Base-by-base conservation (phyloP, 2,329 filamentous ascomycete genomes). In the Aspergillus fructus region DNA sequence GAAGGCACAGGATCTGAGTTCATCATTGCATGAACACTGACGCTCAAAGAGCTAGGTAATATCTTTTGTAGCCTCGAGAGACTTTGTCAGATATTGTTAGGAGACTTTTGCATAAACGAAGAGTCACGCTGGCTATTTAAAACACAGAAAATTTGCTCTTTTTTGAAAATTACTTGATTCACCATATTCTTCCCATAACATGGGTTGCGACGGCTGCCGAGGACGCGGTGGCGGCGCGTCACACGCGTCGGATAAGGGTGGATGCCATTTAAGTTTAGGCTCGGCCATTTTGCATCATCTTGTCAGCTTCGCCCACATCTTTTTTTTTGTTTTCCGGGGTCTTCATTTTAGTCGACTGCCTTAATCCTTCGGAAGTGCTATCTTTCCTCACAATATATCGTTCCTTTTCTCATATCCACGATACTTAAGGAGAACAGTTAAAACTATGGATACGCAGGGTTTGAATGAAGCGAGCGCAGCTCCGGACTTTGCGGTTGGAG, bases 1-100 rank as follows among this genome's bases (percentile, higher is more conserved):
- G 93, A 96, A 4, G 91, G 91, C 59, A 94, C 86, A 42, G 84
- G 83, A 50, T 89, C 86, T 37, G 66, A 58, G 33, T 68, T 66
- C 67, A 69, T 63, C 49, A 63, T 63, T 61, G 42, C 19, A 46
- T 45, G 41, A 5, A 48, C 17, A 24, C 15, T 30, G 33, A 19
- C 21, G 7, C 34, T 41, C 27, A n/a, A 19, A n/a, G 34, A n/a
- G 34, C 23, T 30, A 9, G 19, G n/a, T 24, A 21, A 21, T 37
- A 13, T 24, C 8, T 23, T 33, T 13, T 53, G 21, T 53, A 15
- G 24, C 42, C 30, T 23, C 33, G 21, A 30, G 27, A 50, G 34
- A 19, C 15, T 12, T 49, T 17, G 17, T 49, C 17, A 49, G 30
- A 30, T 30, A 4, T 23, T 19, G 24, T 46, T 17, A 30, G 46